Base-by-base conservation (phyloP, 495 filamentous ascomycete species). In the Xylaria telfairii region DNA sequence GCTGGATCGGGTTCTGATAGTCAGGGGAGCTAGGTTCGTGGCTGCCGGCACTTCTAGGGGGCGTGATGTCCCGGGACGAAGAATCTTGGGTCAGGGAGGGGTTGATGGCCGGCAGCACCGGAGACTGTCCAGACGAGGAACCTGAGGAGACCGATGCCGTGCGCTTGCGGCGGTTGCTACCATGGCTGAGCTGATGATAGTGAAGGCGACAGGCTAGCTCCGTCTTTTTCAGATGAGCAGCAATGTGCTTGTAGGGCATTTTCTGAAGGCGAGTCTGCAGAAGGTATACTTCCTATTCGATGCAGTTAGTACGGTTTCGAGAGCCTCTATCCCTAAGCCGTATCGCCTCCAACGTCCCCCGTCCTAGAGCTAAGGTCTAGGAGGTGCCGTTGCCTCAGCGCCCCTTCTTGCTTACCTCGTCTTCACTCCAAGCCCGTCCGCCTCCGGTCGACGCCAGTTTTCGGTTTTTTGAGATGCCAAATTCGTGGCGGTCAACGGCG, bases 171-270 rank as follows among this genome's bases (percentile, higher is more conserved):
- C 90, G 88, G 79, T 90, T 93, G 82, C 87, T 92, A 65, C 92
- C 92, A 75, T 94, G 93, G 73, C 90, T 93, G 51, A 94, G 86
- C 72, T 95, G 92, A 72, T 95, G 92, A 76, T 92, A 95, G 76
- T 95, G 92, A 49, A 95, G 87, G 64, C 92, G 92, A 80, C 92
- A 95, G 64, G 92, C 92, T 69, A 95, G 82, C 83, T 95, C 92
- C 5, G 92, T 95, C 84, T 95, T 95, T 80, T 93, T 93, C 71
- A 95, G 81, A 73, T 93, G 89, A 68, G 89, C 87, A 68, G 92
- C 92, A 76, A 95, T 95, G 74, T 94, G 92, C 86, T 95, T 95
- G 81, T 95, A 95, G 1, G 92, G 92, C 89, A 94, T 92, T 82
- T 94, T 94, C 73, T 94, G 91, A 78, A 91, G 87, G 49, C 92